phyloP scores from a whole-genome alignment of 495 filamentous ascomycete species.

The Baudoinia panamericana region DNA sequence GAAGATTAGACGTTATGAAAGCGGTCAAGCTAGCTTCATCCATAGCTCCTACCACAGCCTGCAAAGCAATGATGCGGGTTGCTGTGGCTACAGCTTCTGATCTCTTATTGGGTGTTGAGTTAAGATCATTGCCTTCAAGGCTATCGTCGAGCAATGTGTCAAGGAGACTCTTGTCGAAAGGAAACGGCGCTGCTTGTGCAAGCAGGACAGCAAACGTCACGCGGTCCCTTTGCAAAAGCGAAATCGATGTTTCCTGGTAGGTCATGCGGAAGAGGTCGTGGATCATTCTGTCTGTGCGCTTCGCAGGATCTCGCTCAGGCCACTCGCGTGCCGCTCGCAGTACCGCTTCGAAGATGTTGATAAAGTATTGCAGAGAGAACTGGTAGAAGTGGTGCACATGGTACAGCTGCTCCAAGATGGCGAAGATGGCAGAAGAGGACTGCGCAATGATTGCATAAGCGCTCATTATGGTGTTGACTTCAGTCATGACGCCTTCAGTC shows the following conservation, averaged over 20 bases:
- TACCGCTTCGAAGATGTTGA: slow-evolving; percentile 92
- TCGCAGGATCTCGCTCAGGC: slow-evolving; percentile 58
- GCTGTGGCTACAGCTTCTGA: slow-evolving; percentile 46
- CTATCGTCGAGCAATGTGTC: slow-evolving; percentile 73
- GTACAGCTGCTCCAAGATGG: slow-evolving; percentile 90
- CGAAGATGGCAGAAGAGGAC: slow-evolving; percentile 92
- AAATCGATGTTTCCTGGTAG: slow-evolving; percentile 84
- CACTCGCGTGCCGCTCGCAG: slow-evolving; percentile 69
- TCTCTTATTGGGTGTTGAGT: slow-evolving; percentile 46
- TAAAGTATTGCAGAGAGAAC: slow-evolving; percentile 95
- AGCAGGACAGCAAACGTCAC: slow-evolving; percentile 93
- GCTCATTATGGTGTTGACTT: slow-evolving; percentile 87
- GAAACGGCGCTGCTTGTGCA: slow-evolving; percentile 82
- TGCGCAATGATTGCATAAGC: slow-evolving; percentile 86
- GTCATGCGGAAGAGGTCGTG: slow-evolving; percentile 78
- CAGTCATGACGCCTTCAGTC: slow-evolving; percentile 94
- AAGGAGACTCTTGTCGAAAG: slow-evolving; percentile 80
- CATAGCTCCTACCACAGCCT: slow-evolving; percentile 51
- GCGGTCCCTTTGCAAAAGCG: slow-evolving; percentile 83
- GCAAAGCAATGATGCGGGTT: slow-evolving; percentile 57
- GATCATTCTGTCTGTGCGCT: slow-evolving; percentile 74
- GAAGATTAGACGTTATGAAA: slow-evolving; percentile 75
- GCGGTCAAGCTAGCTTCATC: slow-evolving; percentile 56
- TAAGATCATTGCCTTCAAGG: slow-evolving; percentile 65
- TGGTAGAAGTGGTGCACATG: slow-evolving; percentile 99